Base-by-base conservation (phyloP, 2,329 filamentous ascomycete genomes). In the Claviceps sp. region DNA sequence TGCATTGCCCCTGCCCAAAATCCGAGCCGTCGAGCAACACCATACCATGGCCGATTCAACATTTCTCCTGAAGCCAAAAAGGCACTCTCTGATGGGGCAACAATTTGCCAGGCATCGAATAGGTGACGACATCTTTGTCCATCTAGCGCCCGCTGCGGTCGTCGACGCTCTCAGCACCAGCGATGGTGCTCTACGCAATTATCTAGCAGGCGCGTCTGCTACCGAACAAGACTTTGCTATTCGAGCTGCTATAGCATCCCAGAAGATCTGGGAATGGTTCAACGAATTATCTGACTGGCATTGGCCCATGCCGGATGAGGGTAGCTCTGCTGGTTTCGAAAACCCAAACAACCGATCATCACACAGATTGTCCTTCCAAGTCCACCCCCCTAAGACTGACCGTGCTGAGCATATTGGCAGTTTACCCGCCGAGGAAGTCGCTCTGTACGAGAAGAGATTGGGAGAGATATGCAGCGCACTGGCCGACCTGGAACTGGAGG, bases 401-500 rank as follows among this genome's bases (percentile, higher is more conserved):
- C 60, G 61, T 38, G 57, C 60, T 19, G 60, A 59, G 3, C 88
- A 84, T 65, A 78, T 83, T 66, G 90, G 90, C 5, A 85, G 85
- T 61, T 69, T 97, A 39, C 78, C 79, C 0, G 76, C 77, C 2
- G 66, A 73, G 16, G 75, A 85, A 40, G 80, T 94, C 1, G 68
- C 76, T 47, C 70, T 71, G 48, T 90, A 93, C 65, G 86, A 93
- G 60, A 70, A 67, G 52, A 80, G 90, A 41, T 73, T 94, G 13
- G 83, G 87, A 50, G 79, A 86, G 56, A 94, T 97, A 54, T 75
- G 73, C 14, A 72, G 75, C 45, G 81, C 82, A 52, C 72, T 93
- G 70, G 80, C 86, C 52, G 75, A 78, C 41, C 71, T 93, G 50
- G 80, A 87, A 51, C 73, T 94, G 41, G 87, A 97, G 61, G 89